Base-by-base conservation (phyloP, 1,284 basidiomycete species). In the Moesziomyces sp. region DNA sequence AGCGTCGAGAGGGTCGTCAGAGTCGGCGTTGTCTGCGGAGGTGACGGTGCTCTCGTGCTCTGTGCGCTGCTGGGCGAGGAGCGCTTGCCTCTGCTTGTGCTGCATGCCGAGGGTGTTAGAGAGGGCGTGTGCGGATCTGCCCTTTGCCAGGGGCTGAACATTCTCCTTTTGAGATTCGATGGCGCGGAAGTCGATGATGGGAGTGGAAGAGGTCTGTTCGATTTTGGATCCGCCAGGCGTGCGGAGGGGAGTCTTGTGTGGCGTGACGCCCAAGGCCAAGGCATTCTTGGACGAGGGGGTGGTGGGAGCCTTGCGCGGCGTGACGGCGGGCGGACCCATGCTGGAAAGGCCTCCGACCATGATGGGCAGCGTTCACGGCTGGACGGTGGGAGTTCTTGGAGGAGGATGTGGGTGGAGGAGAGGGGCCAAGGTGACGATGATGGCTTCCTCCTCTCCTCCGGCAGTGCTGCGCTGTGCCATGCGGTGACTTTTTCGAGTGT, bases 121-220 rank as follows among this genome's bases (percentile, higher is more conserved):
- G 45, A 89, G 85, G 3, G 87, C 87, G 42, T 86, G 86, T 3
- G 88, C 88, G 13, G 87, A 88, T 46, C 88, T 84, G 14, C 89
- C 89, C 8, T 86, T 84, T 1, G 86, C 84, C 5, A 88, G 82
- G 0, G 88, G 88, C 57, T 87, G 85, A 47, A 89, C 88, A 82
- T 89, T 89, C 80, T 89, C 89, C 83, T 89, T 89, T 55, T 88
- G 87, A 4, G 85, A 84, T 72, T 89, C 88, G 67, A 84, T 82
- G n/a, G 63, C 55, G 46, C 72, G 75, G 49, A 84, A 79, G 40
- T 79, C 74, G 55, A 83, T 79, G 63, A 84, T 79, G 58, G 82
- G 82, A 6, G 82, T 84, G 10, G 77, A 70, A 16, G 80, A 82
- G 14, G 75, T 81, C 67, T 84, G 82, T 44, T 84, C 81, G 46